Conservation (phyloP, 257 asterid species). For the Nicotiana otophora region DNA sequence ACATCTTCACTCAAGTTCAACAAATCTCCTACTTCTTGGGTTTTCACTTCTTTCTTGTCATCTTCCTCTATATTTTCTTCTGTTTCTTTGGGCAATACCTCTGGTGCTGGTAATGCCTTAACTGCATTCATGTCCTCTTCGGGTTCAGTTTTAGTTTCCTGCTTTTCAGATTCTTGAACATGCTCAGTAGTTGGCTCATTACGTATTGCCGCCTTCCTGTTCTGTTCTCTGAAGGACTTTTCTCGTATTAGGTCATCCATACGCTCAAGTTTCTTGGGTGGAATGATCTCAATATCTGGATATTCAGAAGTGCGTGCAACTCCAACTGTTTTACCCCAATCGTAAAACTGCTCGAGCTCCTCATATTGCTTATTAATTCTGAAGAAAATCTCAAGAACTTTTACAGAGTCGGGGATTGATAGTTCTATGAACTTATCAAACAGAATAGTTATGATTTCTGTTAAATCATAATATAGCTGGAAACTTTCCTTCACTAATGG, state of each 20-base stretch:
- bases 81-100: constrained; percentile 20
- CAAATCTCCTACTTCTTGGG: constrained; percentile 56
- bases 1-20: constrained; percentile 60
- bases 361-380: constrained; percentile 78
- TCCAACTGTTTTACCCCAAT: constrained; percentile 65
- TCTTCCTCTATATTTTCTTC: constrained; percentile 23
- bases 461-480: constrained; percentile 55
- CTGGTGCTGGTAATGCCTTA: constrained; percentile 82
- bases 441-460: constrained; percentile 60
- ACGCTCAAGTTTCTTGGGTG: constrained; percentile 67
- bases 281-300: constrained; percentile 74
- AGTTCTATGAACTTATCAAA: constrained; percentile 84
- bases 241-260: constrained; percentile 80
- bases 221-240: constrained; percentile 38
- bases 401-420: constrained; percentile 51
- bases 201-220: constrained; percentile 12
- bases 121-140: constrained; percentile 53
- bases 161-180: not conserved
- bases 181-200: constrained; percentile 27
- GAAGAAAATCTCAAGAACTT: constrained; percentile 60
- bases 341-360: constrained; percentile 67
- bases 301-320: constrained; percentile 66
- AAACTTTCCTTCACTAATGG: constrained; percentile 76
- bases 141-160: constrained; percentile 29
- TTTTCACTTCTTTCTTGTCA: constrained; percentile 25